Conservation (phyloP, 176 grass and related monocot genomes). For the Typha latifolia region DNA sequence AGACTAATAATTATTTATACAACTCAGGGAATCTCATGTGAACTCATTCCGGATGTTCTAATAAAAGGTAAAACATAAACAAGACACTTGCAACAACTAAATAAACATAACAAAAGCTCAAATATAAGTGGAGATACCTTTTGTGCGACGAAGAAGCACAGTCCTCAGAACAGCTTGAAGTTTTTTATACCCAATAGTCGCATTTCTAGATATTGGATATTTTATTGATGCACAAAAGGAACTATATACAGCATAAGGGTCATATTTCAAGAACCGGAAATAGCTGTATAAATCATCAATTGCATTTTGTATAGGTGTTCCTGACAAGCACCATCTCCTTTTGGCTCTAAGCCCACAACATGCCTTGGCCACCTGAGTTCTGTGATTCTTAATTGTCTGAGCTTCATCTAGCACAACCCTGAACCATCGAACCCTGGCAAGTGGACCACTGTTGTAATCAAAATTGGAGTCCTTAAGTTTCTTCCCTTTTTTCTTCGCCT, state of each 20-base stretch:
- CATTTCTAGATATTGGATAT: conserved; percentile 73
- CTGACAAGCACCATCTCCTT: conserved; percentile 96
- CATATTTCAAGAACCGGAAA: conserved; percentile 96
- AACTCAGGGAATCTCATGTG: too few relatives aligned
- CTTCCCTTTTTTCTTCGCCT: conserved; percentile 72
- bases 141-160: conserved; percentile 82
- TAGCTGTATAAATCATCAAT: conserved; percentile 96
- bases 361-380: conserved; percentile 81
- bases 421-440: conserved; percentile 94
- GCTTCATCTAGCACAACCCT: conserved; percentile 96
- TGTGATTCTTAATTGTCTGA: conserved; percentile 95
- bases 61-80: too few relatives aligned
- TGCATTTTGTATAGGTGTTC: conserved; percentile 96
- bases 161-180: conserved; percentile 80
- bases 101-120: conserved; percentile 11
- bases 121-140: conserved; percentile 49
- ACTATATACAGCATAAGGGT: conserved; percentile 67
- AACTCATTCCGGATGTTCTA: too few relatives aligned
- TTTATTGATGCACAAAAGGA: conserved; percentile 87
- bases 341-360: conserved; percentile 92
- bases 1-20: too few relatives aligned
- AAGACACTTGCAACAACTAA: not conserved
- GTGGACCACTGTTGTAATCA: conserved; percentile 62
- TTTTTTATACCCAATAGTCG: conserved; percentile 73
- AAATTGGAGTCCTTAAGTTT: conserved; percentile 45